These are phyloP conservation scores for Trichoderma atrobrunneum DNA, from an alignment of 2,329 filamentous ascomycete species.

Conservation along the genomic window DNA sequence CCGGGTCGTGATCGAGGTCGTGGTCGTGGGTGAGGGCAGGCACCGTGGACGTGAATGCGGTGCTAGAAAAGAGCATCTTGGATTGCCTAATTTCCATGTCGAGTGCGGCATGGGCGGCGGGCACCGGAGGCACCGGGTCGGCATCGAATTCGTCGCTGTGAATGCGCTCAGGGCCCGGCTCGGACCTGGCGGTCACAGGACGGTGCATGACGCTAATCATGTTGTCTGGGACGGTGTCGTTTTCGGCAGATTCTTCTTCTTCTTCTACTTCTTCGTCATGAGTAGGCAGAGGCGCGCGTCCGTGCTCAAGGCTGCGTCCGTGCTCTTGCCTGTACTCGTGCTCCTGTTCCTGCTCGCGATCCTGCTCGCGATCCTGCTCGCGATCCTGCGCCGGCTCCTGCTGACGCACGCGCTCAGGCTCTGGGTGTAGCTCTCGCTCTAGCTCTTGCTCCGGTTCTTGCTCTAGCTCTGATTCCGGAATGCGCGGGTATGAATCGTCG, in stretches of 20 bases:
- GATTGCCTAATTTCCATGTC: constrained; percentile 41
- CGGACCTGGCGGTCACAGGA: constrained; percentile 20
- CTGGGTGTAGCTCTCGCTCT: not conserved
- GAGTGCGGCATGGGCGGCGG: constrained; percentile 30
- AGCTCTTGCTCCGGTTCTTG: not conserved
- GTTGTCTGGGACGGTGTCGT: not conserved
- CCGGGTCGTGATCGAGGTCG: constrained; percentile 24
- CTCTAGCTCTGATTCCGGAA: not conserved
- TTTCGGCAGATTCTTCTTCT: not conserved
- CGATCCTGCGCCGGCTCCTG: not conserved
- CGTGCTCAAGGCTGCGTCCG: not conserved
- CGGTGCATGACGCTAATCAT: constrained; percentile 12
- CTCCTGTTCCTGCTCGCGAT: constrained; percentile 45
- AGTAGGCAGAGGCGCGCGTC: constrained; percentile 1
- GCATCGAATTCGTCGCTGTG: constrained; percentile 3
- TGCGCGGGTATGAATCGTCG: not conserved
- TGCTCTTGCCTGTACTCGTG: not conserved
- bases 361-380: constrained; percentile 41
- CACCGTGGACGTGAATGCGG: constrained; percentile 40
- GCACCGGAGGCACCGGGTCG: constrained; percentile 20
- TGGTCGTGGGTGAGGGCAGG: constrained; percentile 37
- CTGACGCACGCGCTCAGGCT: not conserved
- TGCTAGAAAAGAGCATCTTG: constrained; percentile 40
- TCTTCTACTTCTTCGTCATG: constrained; percentile 12
- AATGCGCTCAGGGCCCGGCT: constrained; percentile 11